phyloP scores from a whole-genome alignment of 2,329 filamentous ascomycete genomes.

The Xylaria sp. region DNA sequence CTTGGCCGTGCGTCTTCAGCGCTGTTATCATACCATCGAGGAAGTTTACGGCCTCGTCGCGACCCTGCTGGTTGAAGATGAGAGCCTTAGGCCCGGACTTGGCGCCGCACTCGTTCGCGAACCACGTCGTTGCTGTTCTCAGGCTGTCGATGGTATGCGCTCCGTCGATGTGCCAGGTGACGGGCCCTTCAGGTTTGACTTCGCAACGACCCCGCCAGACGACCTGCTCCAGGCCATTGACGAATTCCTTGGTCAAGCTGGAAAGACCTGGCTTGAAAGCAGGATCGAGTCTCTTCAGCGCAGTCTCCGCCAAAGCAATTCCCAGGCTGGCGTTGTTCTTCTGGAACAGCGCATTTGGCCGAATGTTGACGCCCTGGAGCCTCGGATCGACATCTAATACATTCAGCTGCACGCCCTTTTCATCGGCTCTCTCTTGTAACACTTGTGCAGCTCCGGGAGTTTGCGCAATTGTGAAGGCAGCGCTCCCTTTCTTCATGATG shows the following conservation, averaged over 20 bases:
- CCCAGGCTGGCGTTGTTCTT: conserved; percentile 50
- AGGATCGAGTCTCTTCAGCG: conserved; percentile 42
- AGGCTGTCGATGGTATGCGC: conserved; percentile 92
- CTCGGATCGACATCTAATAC: conserved; percentile 44
- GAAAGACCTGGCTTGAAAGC: conserved; percentile 23
- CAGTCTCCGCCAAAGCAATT: conserved; percentile 47
- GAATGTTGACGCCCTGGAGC: conserved; percentile 43
- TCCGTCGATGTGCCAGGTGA: conserved; percentile 86
- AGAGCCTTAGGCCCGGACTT: conserved; percentile 43
- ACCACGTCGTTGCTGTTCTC: conserved; percentile 76
- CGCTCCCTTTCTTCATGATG: conserved; percentile 57
- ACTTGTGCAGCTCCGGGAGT: conserved; percentile 41
- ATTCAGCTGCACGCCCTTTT: conserved; percentile 45
- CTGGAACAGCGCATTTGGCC: conserved; percentile 52
- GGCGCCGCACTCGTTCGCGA: conserved; percentile 47
- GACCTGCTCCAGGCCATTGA: conserved; percentile 67
- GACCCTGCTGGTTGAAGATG: conserved; percentile 83
- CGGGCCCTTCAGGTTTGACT: conserved; percentile 45
- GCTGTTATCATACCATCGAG: conserved; percentile 43
- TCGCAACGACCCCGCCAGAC: conserved; percentile 77
- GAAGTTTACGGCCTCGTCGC: conserved; percentile 49
- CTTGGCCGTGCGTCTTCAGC: conserved; percentile 29
- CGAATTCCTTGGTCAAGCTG: conserved; percentile 57
- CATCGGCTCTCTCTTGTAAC: conserved; percentile 45
- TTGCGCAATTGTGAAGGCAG: conserved; percentile 55